Base-by-base conservation (phyloP, 768 basidiomycete species). In the Fomitopsis pulvina region DNA sequence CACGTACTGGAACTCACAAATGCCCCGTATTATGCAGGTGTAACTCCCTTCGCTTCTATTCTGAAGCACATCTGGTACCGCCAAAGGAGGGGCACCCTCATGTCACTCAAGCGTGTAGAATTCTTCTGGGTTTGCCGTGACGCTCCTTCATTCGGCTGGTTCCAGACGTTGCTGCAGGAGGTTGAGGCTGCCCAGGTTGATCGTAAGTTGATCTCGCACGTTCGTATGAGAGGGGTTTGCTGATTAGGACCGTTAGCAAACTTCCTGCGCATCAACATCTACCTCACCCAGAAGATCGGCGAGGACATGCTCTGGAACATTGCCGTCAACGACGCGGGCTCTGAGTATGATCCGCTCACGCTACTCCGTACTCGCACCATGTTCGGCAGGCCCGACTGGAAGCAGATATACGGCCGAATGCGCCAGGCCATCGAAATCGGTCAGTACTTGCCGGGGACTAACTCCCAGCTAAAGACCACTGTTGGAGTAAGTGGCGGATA, bases 121-220 rank as follows among this genome's bases (percentile, higher is more conserved):
- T 94, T 95, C 68, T 89, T 95, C 71, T 95, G 92, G 93, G 79
- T 91, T 55, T 89, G 85, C 65, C 85, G 89, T 63, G 89, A 93
- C 57, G 82, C 87, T n/a, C 90, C 90, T n/a, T 89, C 88, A n/a
- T 92, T 96, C 60, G 92, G 91, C 59, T 96, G 93, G 93, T 95
- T 97, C 79, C 90, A 94, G 66, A 83, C 78, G 53, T 70, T 96
- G 46, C 74, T 96, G 52, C 85, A 86, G 60, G 85, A 92, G 63
- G 83, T 96, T 41, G 93, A 96, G 65, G 81, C 80, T 43, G 86
- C 88, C 40, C 92, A 93, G 63, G 81, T 82, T 29, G 89, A 93
- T 73, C 87, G 91, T 92, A 63, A 74, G 88, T 76, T 11, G 22
- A 34, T 10, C 39, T 45, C 9, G 12, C 41, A 11, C 10, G 4